Evolutionary conservation across 2,329 filamentous ascomycete genomes (phyloP), one percentile per base, ranked within the genome.

Genomic region (Monilinia aucupariae): DNA sequence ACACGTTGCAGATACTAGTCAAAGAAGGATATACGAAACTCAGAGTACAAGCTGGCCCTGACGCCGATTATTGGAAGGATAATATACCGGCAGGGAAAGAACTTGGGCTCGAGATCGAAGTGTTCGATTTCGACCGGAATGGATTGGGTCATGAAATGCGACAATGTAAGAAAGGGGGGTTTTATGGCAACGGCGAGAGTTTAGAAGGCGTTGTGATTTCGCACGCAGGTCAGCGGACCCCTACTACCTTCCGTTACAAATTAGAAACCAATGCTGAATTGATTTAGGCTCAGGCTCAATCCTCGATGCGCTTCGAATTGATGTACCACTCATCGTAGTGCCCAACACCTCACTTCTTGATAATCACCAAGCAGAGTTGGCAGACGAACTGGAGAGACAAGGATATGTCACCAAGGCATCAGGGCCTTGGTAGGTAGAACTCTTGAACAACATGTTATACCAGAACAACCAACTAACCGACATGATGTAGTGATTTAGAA

Each of bases 321-420:
- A 85, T 17, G 79, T 92, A 0, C 87, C 90, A 3, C 78, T 97
- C n/a, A 82, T 99, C 56, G 91, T 96, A 0, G 92, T 99, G 2
- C 90, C 93, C 2, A 99, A 99, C 74, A 82, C 85, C 1, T 79
- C 80, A 8, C 82, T 99, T 0, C 82, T 96, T 70, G 87, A 96
- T 72, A 93, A 99, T 71, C 94, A 99, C 73, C 94, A 99, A 76
- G 82, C 85, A 25, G 91, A 97, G 74, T 82, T 99, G 61, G 93
- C 93, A 0, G 80, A 86, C 56, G 87, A 90, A 68, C 82, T 97
- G 63, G 84, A 88, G 39, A 78, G 80, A 30, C 84, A 91, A 68
- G 87, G 88, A 30, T 96, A 96, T 76, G 85, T 91, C 3, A 80
- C 92, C 7, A 70, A 70, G 8, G 54, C 54, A 52, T 66, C 68